Base-by-base conservation (phyloP, 371 early-diverging fungal species). In the Lichtheimia corymbifera region DNA sequence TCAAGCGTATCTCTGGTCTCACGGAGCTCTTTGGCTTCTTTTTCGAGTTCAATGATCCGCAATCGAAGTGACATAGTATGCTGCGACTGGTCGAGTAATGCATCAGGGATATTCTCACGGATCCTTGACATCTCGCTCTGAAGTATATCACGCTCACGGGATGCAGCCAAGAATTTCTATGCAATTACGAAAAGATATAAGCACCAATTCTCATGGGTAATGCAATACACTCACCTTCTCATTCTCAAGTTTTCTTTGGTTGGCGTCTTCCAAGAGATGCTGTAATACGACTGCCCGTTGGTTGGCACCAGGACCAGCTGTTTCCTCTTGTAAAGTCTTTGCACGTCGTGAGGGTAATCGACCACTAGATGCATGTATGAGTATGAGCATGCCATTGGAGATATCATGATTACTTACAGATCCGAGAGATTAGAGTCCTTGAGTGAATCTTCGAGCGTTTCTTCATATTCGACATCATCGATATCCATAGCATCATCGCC, bases 51-150 rank as follows among this genome's bases (percentile, higher is more conserved):
- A 55, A 72, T 58, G 25, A 68, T 74, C 27, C 65, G 82, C 17
- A 77, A 63, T 40, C 77, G 73, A 5, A 75, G 58, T 0, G 82
- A 72, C 44, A 82, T 63, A 12, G 76, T 71, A 20, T 68, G 59
- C 18, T 68, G 50, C 0, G 68, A 68, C 41, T 74, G 70, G 45
- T 74, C 72, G 18, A 75, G 50, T 3, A 79, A 62, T 2, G 76
- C 71, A 61, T 77, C 78, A 2, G 82, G 75, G 25, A 81, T 78
- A 17, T 72, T 75, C 52, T 76, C 76, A 13, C 87, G 75, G 50
- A 87, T 79, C 53, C 89, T 87, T 25, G 83, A 82, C 70, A 92
- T 78, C 55, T 93, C 89, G 45, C 85, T 85, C 66, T 92, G 91
- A 25, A 93, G 71, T 13, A 82, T 79, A 59, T 91, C 74, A 69